Percentiles rank a stretch among this genome's conserved stretches.
Conservation (phyloP, 495 filamentous ascomycete species). For the Podospora sp. region DNA sequence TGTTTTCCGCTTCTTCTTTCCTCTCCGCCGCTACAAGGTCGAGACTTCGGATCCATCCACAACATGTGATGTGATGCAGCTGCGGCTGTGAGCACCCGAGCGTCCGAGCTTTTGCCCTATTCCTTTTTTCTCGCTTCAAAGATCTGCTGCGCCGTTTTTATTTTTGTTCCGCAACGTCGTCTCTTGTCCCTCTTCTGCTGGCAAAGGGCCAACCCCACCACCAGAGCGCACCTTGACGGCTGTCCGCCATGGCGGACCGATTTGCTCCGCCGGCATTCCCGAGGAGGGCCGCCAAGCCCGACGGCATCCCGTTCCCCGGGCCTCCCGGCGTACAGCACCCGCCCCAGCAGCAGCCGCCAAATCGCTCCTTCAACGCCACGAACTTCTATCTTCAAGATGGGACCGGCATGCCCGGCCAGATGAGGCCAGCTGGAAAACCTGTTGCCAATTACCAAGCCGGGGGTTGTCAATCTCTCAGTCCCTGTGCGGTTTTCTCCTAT, state of each 20-base stretch:
- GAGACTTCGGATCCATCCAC: constrained; percentile 1
- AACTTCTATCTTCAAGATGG: constrained; percentile 1
- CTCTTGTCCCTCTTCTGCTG: neutral
- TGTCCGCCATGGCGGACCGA: constrained; percentile 21
- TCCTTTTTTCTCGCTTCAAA: constrained; percentile 5
- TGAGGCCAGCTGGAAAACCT: constrained; percentile 28
- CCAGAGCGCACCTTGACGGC: neutral
- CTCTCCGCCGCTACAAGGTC: neutral
- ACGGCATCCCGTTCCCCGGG: constrained; percentile 21
- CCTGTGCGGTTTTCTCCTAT: constrained; percentile 22
- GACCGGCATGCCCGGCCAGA: constrained; percentile 19
- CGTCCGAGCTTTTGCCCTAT: constrained; percentile 19
- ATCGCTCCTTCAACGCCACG: constrained; percentile 16
- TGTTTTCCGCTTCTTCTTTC: constrained; percentile 22
- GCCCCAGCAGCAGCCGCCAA: constrained; percentile 3
- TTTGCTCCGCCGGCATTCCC: constrained; percentile 22
- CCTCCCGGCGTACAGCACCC: constrained; percentile 13
- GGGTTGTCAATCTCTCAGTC: constrained; percentile 24
- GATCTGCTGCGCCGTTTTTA: neutral
- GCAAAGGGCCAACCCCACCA: constrained; percentile 18
- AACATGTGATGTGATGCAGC: constrained; percentile 16
- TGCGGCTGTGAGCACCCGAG: constrained; percentile 25
- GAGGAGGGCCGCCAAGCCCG: constrained; percentile 23
- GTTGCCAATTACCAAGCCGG: constrained; percentile 30
- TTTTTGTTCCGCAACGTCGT: constrained; percentile 1